Conservation (phyloP, 345 rosid species). For the Salix koriyanagi region DNA sequence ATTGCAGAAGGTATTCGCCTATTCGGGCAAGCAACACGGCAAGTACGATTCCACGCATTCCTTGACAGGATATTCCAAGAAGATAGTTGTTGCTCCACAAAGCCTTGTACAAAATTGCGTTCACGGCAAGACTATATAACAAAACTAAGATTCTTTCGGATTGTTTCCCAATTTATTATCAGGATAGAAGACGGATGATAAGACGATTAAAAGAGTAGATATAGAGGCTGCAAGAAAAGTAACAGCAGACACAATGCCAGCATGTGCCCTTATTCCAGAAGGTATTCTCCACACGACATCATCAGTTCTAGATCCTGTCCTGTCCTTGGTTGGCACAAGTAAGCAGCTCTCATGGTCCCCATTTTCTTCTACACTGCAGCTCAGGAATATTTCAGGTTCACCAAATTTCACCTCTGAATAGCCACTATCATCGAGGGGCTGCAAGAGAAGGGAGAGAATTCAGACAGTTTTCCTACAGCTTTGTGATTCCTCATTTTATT, state of each 20-base stretch:
- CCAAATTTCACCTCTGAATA: constrained; percentile 55
- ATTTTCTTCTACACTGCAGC: constrained; percentile 30
- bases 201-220: constrained; percentile 41
- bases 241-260: constrained; percentile 43
- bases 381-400: constrained; percentile 53
- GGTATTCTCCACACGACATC: constrained; percentile 61
- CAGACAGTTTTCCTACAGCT: neutral
- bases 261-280: constrained; percentile 46
- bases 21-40: neutral
- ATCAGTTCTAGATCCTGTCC: constrained; percentile 11
- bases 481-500: neutral
- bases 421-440: constrained; percentile 63
- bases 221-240: constrained; percentile 49
- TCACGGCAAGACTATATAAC: neutral
- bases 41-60: neutral
- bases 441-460: constrained; percentile 7
- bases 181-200: constrained; percentile 38
- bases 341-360: constrained; percentile 32
- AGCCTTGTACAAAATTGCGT: neutral
- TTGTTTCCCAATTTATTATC: constrained; percentile 10
- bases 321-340: constrained; percentile 25
- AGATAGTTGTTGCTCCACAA: neutral
- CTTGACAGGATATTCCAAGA: neutral
- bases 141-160: constrained; percentile 1
- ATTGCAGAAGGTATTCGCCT: too few relatives aligned